Base-by-base conservation (phyloP, 805 yeast species). In the Kazachstania psychrophila region DNA sequence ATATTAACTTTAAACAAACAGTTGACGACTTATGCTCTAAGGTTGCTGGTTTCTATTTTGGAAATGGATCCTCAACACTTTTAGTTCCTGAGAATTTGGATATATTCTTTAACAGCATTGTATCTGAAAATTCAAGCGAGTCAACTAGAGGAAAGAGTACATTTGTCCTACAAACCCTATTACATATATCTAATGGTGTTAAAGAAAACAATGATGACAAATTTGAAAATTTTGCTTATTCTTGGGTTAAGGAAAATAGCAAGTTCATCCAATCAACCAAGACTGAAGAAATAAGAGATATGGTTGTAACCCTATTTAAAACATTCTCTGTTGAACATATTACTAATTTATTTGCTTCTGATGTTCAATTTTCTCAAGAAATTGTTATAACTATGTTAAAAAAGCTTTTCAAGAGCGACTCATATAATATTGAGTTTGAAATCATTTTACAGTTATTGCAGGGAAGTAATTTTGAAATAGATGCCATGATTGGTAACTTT, bases 21-120 rank as follows among this genome's bases (percentile, higher is more conserved):
- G 36, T 70, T 2, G 49, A 69, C 22, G 60, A 54, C 3, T 42
- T 73, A 2, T 39, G 70, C n/a, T 59, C 72, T 1, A 68, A 66
- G 36, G 43, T 70, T 36, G 77, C 77, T 0, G 65, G 68, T 35
- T 71, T 62, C 42, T 31, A 53, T 7, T 32, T 39, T 12, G 23
- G 44, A 3, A 43, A 43, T 32, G 15, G 15, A 8, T 14, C 40
- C 6, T 36, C 42, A 14, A 18, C 23, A 7, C 9, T 45, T 2
- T 19, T 41, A 16, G 31, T 27, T 25, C 29, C 39, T 4, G 26
- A 33, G 19, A 22, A 40, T 14, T 34, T 37, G 15, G 12, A 16
- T 6, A 18, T 23, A 9, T 34, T 47, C 5, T 41, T 50, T 13
- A 16, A 23, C 13, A 26, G 28, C 2, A 32, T 38, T 3, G 18